A percentile compares a stretch with the other conserved stretches of the same genome.
These are phyloP conservation scores for Phascolomyces articulosus DNA, from an alignment of 371 early-diverging fungal genomes.

Conservation along the genomic window DNA sequence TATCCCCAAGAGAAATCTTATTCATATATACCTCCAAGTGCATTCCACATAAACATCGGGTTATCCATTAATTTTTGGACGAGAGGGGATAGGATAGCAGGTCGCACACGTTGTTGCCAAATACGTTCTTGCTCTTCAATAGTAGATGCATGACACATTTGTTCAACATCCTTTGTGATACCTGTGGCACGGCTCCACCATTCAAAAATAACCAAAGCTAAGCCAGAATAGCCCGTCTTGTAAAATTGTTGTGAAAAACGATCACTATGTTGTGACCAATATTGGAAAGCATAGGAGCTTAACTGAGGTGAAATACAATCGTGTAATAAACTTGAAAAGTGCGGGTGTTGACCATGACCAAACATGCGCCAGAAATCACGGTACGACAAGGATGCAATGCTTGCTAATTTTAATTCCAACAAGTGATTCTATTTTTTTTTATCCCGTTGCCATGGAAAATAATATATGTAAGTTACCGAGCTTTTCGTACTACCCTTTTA, in stretches of 20 bases:
- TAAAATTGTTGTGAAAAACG: conserved; percentile 71
- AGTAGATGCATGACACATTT: conserved; percentile 58
- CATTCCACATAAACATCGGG: conserved; percentile 85
- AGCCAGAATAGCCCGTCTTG: conserved; percentile 85
- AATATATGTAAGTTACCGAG: too few relatives aligned
- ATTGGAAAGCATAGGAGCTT: conserved; percentile 77
- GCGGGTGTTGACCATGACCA: conserved; percentile 72
- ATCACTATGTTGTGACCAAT: conserved; percentile 71
- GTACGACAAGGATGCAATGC: conserved; percentile 62
- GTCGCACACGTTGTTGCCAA: conserved; percentile 70
- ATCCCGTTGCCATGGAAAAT: too few relatives aligned
- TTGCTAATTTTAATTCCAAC: conserved; percentile 82
- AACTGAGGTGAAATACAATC: conserved; percentile 74
- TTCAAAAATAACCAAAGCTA: conserved; percentile 73
- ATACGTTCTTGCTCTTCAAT: conserved; percentile 65
- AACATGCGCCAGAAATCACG: conserved; percentile 82
- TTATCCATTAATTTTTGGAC: conserved; percentile 71
- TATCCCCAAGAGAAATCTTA: too few relatives aligned
- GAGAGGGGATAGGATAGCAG: conserved; percentile 65
- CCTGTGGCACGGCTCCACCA: conserved; percentile 68
- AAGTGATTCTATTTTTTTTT: conserved; percentile 78
- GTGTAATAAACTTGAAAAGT: conserved; percentile 66
- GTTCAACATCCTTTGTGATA: conserved; percentile 56
- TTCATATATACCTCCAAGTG: conserved; percentile 63
- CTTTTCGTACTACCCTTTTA: too few relatives aligned